Evolutionary conservation across 2,329 filamentous ascomycete genomes (phyloP), one percentile per base, ranked within the genome.

Genomic region (Rasamsonia emersonii): DNA sequence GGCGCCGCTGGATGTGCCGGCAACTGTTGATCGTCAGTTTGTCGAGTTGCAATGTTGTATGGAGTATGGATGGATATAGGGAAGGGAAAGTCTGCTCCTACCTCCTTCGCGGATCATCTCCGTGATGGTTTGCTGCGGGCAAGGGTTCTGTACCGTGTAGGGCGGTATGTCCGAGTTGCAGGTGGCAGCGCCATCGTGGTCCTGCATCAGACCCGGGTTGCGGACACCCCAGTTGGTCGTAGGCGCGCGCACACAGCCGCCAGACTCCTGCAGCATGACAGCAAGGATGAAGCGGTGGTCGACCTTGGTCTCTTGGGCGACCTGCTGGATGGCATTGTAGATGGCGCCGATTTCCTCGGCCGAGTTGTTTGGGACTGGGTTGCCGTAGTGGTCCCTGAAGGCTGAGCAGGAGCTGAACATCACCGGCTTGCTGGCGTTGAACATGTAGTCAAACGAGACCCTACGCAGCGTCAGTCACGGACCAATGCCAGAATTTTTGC

Each of bases 121-220:
- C 9, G 42, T 23, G 26, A 49, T 47, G 32, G 45, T 13, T 6
- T 9, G 5, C 13, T 33, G 9, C 4, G 37, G 37, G 18, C 37
- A 39, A 4, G 31, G 34, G 18, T 28, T 36, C 4, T 14, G 14
- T 5, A 32, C 30, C n/a, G 4, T 13, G n/a, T n/a, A n/a, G n/a
- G n/a, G n/a, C n/a, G n/a, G n/a, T 23, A 23, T 23, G 28, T 46
- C 41, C 13, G 41, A 37, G 39, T 50, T 51, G 44, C 58, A 61
- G 15, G 51, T 42, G 20, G 40, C 47, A 16, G 34, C 31, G 28
- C 59, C 60, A 32, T 58, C 45, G 42, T 62, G 57, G 19, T 43
- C 45, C 39, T 63, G 59, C 56, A 62, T 59, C 19, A 63, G 45
- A 9, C 59, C 59, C 0, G 59, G 59, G 43, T 62, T 62, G 19